Base-by-base conservation (phyloP, 73 alveolate species). In the Breviolum minutum region DNA sequence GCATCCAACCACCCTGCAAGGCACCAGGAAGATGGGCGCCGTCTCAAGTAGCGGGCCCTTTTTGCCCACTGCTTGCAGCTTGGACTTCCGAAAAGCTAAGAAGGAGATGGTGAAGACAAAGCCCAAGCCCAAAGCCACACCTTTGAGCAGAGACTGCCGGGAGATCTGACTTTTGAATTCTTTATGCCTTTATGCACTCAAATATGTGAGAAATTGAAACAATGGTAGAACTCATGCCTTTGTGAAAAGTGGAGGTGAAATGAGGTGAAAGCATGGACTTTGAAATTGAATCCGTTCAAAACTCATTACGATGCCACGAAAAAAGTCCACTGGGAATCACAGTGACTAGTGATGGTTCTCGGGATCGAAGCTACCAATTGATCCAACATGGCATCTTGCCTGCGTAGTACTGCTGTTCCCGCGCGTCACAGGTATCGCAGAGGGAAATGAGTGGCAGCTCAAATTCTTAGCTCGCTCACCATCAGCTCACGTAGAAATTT, bases 321-420 rank as follows among this genome's bases (percentile, higher is more conserved):
- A 40, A 40, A 40, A 40, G 54, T 40, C 54, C 54, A 40, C 54
- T 40, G 54, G 54, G 54, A 40, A 3, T 40, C 54, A 40, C 54
- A 22, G n/a, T 4, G 77, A 22, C n/a, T 17, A 68, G 24, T 22
- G 24, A 17, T 22, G 77, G 77, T 14, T 14, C 3, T 14, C 17
- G 77, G n/a, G n/a, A 4, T 68, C 24, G 77, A 14, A 68, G 24
- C 17, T 14, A 22, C 77, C 77, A 68, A 68, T 17, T 68, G 77
- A 68, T 40, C 54, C 54, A 40, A 40, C 54, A 68, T 17, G n/a
- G 8, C 77, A 14, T 6, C 80, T 13, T 20, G 98, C 98, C 98
- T 74, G 98, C 98, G 48, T 92, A 92, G 90, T 92, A 92, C 98
- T 92, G 98, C 73, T 92, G 98, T 48, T 80, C 91, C 27, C 98